Evolutionary conservation across 441 rosid genomes (phyloP).

Genomic region (Aleurites moluccanus): DNA sequence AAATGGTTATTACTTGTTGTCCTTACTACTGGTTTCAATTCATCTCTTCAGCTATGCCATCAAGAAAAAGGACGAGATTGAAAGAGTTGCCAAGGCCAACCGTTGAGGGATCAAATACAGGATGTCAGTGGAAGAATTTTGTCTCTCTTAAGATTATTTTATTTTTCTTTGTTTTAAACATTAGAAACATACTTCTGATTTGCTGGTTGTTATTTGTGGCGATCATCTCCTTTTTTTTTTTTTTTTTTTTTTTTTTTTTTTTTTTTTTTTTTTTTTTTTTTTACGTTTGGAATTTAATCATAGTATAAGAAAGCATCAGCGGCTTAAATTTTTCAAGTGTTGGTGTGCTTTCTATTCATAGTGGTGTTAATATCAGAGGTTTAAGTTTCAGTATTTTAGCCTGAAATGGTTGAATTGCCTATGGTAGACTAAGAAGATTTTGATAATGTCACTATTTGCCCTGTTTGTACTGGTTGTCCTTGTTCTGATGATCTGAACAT

Average conservation of each 20-base stretch:
- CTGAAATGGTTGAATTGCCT: no score
- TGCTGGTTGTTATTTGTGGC: background rate
- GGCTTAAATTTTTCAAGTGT: background rate
- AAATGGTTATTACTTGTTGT: background rate
- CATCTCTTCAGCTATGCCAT: slow-evolving; percentile 62
- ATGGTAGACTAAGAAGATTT: no score
- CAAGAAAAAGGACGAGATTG: slow-evolving; percentile 85
- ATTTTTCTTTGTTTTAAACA: background rate
- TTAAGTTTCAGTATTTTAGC: no score
- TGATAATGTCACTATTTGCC: no score
- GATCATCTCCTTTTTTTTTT: no score
- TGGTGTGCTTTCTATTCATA: background rate
- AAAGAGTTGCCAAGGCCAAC: slow-evolving; percentile 93
- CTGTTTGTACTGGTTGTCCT: no score
- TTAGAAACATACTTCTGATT: slow-evolving; percentile 8
- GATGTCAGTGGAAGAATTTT: slow-evolving; percentile 8
- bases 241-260: no score
- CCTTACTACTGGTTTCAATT: background rate
- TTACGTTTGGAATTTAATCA: slow-evolving; percentile 7
- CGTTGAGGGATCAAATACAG: slow-evolving; percentile 41
- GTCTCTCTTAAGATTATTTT: background rate
- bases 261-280: no score
- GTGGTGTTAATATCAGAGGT: background rate
- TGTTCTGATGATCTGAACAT: no score
- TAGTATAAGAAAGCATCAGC: slow-evolving; percentile 1